Conservation (phyloP, 805 yeast species). For the Ogataea chonburiensis region DNA sequence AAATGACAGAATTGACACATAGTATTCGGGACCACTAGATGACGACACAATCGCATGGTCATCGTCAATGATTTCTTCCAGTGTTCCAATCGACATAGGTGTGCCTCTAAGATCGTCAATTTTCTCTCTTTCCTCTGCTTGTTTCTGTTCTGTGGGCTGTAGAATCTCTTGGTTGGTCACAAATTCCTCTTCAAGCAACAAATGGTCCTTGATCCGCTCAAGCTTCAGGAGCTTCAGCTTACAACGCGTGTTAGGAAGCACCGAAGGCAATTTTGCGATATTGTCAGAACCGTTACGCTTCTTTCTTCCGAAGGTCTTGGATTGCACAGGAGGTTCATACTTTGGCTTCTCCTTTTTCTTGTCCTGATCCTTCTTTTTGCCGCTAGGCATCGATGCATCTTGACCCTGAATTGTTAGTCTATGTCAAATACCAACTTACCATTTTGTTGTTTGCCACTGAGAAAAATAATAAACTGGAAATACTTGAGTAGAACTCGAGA, state of each 20-base stretch:
- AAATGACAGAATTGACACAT: conserved; percentile 91
- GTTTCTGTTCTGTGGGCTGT: conserved; percentile 95
- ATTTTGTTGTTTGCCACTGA: conserved; percentile 18
- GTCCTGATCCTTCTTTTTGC: conserved; percentile 36
- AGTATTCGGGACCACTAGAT: conserved; percentile 95
- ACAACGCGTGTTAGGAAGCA: conserved; percentile 91
- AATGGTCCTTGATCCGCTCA: conserved; percentile 95
- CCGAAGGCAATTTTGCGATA: conserved; percentile 67
- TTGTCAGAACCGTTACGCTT: conserved; percentile 92
- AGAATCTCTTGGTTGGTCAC: conserved; percentile 92
- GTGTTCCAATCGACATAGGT: conserved; percentile 94
- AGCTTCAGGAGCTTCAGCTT: conserved; percentile 85
- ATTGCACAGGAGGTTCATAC: conserved; percentile 97
- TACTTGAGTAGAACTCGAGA: conserved; percentile 3
- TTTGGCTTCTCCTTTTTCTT: conserved; percentile 84
- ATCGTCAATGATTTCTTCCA: conserved; percentile 96
- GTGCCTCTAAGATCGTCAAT: conserved; percentile 94
- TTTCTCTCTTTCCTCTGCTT: conserved; percentile 92
- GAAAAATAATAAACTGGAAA: conserved; percentile 4
- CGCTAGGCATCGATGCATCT: conserved; percentile 36
- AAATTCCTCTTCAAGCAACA: conserved; percentile 91
- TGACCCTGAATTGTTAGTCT: conserved; percentile 31
- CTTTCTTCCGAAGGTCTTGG: conserved; percentile 81
- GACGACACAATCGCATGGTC: conserved; percentile 98
- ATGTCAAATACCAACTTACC: conserved; percentile 11